These are phyloP conservation scores for Echeveria elegans DNA, from an alignment of 164 flowering plant genomes.

Conservation along the genomic window DNA sequence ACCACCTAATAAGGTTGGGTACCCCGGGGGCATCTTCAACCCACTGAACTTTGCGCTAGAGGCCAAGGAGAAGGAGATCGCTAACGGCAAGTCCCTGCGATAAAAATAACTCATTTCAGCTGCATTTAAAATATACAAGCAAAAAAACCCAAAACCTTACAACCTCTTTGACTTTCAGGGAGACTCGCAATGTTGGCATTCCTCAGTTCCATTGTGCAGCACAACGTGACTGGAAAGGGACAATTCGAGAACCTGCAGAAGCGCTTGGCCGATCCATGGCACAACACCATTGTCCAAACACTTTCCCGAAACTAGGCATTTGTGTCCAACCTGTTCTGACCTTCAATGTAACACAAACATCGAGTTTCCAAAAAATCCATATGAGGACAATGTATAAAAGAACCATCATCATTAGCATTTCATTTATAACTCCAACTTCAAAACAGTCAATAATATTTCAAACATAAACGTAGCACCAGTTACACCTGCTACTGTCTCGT, in stretches of 20 bases:
- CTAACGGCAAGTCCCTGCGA: slow-evolving; percentile 50
- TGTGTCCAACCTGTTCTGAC: neutral
- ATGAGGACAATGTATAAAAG: neutral
- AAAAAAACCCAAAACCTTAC: slow-evolving; percentile 3
- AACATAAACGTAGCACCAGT: neutral
- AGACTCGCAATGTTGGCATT: slow-evolving; percentile 97
- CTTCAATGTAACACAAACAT: neutral
- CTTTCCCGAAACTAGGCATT: slow-evolving; percentile 14
- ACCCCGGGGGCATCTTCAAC: slow-evolving; percentile 90
- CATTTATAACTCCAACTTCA: neutral
- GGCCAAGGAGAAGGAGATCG: slow-evolving; percentile 97
- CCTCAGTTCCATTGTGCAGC: slow-evolving; percentile 80
- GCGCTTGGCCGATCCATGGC: slow-evolving; percentile 98
- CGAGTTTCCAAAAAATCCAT: neutral
- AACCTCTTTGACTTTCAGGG: slow-evolving; percentile 40
- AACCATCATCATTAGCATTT: neutral
- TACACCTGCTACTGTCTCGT: neutral
- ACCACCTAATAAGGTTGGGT: slow-evolving; percentile 69
- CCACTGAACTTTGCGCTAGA: slow-evolving; percentile 73
- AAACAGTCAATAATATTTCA: neutral
- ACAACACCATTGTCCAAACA: slow-evolving; percentile 94
- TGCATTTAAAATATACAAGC: neutral
- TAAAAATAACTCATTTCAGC: neutral
- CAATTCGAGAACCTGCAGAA: slow-evolving; percentile 90
- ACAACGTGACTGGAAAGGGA: slow-evolving; percentile 89